Evolutionary conservation across 768 basidiomycete species (phyloP), one percentile per base, ranked within the genome.

Genomic region (Rhodotorula babjevae): DNA sequence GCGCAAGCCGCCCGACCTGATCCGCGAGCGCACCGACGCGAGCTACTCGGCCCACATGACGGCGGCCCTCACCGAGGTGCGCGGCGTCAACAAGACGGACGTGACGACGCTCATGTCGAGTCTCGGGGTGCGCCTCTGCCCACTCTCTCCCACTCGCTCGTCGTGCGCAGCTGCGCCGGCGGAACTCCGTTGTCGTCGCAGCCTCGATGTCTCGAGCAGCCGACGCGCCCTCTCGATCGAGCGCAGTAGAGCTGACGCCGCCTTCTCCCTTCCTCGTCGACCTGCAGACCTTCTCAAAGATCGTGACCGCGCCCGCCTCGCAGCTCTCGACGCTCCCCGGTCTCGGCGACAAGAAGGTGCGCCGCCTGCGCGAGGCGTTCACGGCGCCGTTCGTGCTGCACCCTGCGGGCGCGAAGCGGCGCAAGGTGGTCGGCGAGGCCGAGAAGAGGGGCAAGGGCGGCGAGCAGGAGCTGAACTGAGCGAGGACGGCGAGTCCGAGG

Each of bases 81-180:
- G 87, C 79, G 92, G 91, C 76, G 92, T 99, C 73, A 98, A 98
- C 82, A 96, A 95, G 84, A 98, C 95, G 8, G 96, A 99, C 77
- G 92, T 94, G 3, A 88, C 92, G 81, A 98, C 95, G 8, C 83
- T 99, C 55, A 87, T 91, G 31, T 89, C 89, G 4, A 89, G 92
- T n/a, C 89, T 94, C 76, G 94, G 93, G 49, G 95, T 97, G 82
- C 68, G 89, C 84, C 27, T 11, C 8, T 9, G 8, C 2, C 11
- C 50, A n/a, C 8, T 14, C 25, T 52, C 25, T 49, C 47, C 47
- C 47, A 16, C n/a, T 47, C 46, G 46, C 15, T 15, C 46, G 46
- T 47, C 15, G 46, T 15, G 15, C 46, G 15, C 19, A 3, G 46
- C 3, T 15, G 46, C 46, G 46, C 12, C 46, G 16, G 8, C 46